Evolutionary conservation across 2,329 filamentous ascomycete species (phyloP).

Genomic region (Chalaropsis ovoidea): DNA sequence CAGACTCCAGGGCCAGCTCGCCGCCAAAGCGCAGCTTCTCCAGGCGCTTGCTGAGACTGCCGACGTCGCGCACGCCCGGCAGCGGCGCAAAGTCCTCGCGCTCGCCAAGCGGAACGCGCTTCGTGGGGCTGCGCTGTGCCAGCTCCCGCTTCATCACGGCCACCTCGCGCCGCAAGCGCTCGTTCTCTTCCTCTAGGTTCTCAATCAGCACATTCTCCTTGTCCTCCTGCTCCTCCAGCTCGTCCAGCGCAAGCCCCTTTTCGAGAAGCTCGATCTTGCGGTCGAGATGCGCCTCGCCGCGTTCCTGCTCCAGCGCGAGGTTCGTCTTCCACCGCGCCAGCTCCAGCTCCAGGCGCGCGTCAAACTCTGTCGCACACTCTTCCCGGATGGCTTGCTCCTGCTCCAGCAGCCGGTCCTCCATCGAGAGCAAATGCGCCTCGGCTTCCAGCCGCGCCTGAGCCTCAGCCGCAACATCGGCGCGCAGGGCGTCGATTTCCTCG

Average conservation of each 20-base stretch:
- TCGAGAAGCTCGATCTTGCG: conserved; percentile 64
- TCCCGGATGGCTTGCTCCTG: conserved; percentile 79
- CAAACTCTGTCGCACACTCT: conserved; percentile 80
- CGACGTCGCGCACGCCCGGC: conserved; percentile 17
- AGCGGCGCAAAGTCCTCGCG: conserved; percentile 38
- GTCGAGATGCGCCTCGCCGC: conserved; percentile 75
- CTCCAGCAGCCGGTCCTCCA: conserved; percentile 54
- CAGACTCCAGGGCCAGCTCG: background rate
- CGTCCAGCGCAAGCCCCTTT: conserved; percentile 34
- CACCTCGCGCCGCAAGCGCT: conserved; percentile 55
- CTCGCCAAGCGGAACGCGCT: conserved; percentile 46
- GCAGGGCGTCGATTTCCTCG: conserved; percentile 66
- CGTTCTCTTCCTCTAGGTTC: conserved; percentile 61
- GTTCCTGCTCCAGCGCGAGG: conserved; percentile 67
- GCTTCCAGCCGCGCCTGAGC: conserved; percentile 58
- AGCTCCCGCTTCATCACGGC: conserved; percentile 57
- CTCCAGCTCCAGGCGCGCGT: conserved; percentile 63
- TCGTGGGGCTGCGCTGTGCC: conserved; percentile 51
- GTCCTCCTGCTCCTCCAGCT: conserved; percentile 40
- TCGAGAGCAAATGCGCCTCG: conserved; percentile 61
- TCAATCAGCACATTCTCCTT: conserved; percentile 50
- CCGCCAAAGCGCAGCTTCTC: conserved; percentile 19
- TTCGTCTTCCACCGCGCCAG: conserved; percentile 70
- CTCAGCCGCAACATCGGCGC: conserved; percentile 59
- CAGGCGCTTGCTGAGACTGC: conserved; percentile 19